Conservation (phyloP, 2,329 filamentous ascomycete species). For the Arthrobotrys entomopaga region DNA sequence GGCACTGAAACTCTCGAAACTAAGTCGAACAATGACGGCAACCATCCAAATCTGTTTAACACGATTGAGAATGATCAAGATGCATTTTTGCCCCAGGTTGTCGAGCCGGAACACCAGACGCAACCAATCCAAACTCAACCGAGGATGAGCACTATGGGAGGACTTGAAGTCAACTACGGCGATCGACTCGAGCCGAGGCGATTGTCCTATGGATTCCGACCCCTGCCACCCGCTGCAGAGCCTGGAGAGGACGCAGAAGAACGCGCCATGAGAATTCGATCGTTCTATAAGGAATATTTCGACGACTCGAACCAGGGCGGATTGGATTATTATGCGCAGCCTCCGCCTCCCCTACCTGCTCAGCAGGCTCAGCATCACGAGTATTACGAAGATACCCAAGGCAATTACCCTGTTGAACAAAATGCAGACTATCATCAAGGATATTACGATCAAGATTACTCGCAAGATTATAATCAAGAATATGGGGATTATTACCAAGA, state of each 20-base stretch:
- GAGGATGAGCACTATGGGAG: constrained; percentile 58
- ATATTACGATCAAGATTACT: constrained; percentile 58
- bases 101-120: constrained; percentile 32
- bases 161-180: constrained; percentile 63
- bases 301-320: constrained; percentile 70
- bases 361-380: constrained; percentile 13
- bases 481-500: constrained; percentile 75
- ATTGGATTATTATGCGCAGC: constrained; percentile 44
- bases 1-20: constrained; percentile 18
- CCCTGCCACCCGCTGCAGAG: constrained; percentile 85
- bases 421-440: constrained; percentile 63
- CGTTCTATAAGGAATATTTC: constrained; percentile 99
- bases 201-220: constrained; percentile 79
- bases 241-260: constrained; percentile 88
- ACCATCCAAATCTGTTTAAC: background rate
- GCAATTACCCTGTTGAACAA: constrained; percentile 58
- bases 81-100: constrained; percentile 35
- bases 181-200: constrained; percentile 70
- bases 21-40: background rate
- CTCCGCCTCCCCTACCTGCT: background rate
- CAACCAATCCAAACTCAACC: constrained; percentile 10
- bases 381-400: constrained; percentile 17
- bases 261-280: constrained; percentile 93
- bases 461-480: constrained; percentile 45
- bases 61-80: background rate